Evolutionary conservation across 345 rosid genomes (phyloP).

Genomic region (Adansonia digitata): DNA sequence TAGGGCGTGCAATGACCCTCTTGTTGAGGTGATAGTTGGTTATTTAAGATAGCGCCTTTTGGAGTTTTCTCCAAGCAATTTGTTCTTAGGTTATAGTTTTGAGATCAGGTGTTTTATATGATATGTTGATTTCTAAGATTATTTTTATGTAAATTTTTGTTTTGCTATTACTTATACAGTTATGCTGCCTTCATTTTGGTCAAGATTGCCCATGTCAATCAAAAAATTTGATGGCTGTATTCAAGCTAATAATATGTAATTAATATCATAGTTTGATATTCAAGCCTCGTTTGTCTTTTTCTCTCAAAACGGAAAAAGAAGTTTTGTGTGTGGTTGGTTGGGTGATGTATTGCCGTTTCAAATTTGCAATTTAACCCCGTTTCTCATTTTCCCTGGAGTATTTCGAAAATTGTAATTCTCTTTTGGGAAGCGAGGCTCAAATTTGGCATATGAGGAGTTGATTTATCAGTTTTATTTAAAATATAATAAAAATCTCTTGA

Average conservation of each 20-base stretch:
- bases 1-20: not conserved
- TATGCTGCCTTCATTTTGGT: not conserved
- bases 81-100: not conserved
- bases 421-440: not conserved
- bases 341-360: not conserved
- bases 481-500: not conserved
- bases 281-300: not conserved
- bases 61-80: not conserved
- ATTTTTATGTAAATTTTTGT: not conserved
- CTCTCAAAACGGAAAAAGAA: not conserved
- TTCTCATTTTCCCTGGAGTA: not conserved
- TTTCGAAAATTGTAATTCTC: not conserved
- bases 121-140: not conserved
- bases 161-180: not conserved
- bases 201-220: not conserved
- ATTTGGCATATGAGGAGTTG: not conserved
- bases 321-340: not conserved
- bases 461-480: not conserved
- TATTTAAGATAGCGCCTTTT: not conserved
- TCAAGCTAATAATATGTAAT: not conserved
- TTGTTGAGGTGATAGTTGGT: not conserved
- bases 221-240: not conserved
- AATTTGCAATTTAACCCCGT: not conserved
- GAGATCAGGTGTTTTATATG: not conserved
- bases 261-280: not conserved